Base-by-base conservation (phyloP, 768 basidiomycete species). In the Pholiota microspora region DNA sequence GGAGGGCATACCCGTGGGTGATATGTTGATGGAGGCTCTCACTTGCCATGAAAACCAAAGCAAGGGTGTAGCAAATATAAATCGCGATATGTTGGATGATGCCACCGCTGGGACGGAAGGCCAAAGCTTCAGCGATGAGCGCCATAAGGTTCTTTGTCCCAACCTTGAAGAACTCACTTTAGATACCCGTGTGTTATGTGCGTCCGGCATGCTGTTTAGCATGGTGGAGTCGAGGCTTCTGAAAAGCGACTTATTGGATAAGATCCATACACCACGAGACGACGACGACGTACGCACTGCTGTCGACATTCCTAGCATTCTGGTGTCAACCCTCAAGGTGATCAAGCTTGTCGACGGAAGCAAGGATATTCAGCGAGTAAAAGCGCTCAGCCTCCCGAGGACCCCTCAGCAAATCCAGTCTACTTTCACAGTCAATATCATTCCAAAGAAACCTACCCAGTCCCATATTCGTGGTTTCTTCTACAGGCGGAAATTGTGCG, bases 141-240 rank as follows among this genome's bases (percentile, higher is more conserved):
- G 47, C 23, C 24, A 28, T 7, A 49, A 49, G 25, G 21, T 29
- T 15, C 34, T 63, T 31, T 69, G 64, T 42, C 63, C 64, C 28
- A 36, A 53, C 8, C 59, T 69, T 13, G 57, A 58, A 21, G 64
- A 69, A 25, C 61, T 69, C 15, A 53, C 32, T 36, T 53, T 69
- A 24, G 57, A 67, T 47, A 65, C 62, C 32, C 61, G 54, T 3
- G 54, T 69, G 28, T 46, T 47, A 31, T 62, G 62, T 47, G 34
- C 60, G 4, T 52, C 57, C 38, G 64, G 60, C 52, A 49, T 53
- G 35, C 56, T 69, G 45, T 28, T 58, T 8, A 42, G 28, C 25
- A 65, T 67, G 65, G 62, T 64, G 23, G 62, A 63, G 49, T 64
- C 67, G 28, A 60, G 65, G 49, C 48, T 69, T 2, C 25, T 40